Conservation (phyloP, 2,329 filamentous ascomycete genomes). For the Aspergillus sp. region DNA sequence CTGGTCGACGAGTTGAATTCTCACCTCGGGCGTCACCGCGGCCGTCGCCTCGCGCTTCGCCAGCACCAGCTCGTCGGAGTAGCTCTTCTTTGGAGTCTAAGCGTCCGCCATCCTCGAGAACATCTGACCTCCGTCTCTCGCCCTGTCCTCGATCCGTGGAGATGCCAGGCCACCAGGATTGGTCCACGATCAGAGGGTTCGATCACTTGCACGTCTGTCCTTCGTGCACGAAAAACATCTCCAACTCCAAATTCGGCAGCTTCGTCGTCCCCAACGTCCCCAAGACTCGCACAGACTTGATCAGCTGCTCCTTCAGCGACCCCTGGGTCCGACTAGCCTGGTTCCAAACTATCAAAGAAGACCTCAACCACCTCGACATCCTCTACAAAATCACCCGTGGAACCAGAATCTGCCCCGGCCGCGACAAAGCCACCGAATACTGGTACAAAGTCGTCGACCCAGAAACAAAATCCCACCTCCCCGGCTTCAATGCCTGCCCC, state of each 20-base stretch:
- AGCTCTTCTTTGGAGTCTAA: background rate
- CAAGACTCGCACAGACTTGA: constrained; percentile 50
- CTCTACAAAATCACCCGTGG: constrained; percentile 62
- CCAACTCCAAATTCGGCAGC: constrained; percentile 61
- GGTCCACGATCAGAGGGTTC: constrained; percentile 68
- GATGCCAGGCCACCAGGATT: constrained; percentile 62
- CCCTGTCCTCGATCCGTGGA: constrained; percentile 62
- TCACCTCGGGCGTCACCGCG: too few relatives aligned
- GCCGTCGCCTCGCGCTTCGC: background rate
- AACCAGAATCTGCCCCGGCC: constrained; percentile 53
- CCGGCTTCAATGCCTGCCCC: constrained; percentile 68
- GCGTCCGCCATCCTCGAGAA: constrained; percentile 7
- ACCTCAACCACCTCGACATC: constrained; percentile 58
- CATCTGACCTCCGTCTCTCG: constrained; percentile 43
- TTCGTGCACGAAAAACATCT: constrained; percentile 65
- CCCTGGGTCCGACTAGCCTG: constrained; percentile 82
- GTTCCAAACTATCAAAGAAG: constrained; percentile 68
- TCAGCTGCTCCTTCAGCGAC: constrained; percentile 72
- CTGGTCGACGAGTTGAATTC: background rate
- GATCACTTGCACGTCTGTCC: constrained; percentile 75
- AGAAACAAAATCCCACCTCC: constrained; percentile 55
- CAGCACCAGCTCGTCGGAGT: background rate
- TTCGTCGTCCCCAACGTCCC: constrained; percentile 58
- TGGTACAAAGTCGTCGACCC: constrained; percentile 75
- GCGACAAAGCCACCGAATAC: constrained; percentile 49